Evolutionary conservation across 1,139 yeast species (phyloP).

Genomic region (Debaryomyces sp.): DNA sequence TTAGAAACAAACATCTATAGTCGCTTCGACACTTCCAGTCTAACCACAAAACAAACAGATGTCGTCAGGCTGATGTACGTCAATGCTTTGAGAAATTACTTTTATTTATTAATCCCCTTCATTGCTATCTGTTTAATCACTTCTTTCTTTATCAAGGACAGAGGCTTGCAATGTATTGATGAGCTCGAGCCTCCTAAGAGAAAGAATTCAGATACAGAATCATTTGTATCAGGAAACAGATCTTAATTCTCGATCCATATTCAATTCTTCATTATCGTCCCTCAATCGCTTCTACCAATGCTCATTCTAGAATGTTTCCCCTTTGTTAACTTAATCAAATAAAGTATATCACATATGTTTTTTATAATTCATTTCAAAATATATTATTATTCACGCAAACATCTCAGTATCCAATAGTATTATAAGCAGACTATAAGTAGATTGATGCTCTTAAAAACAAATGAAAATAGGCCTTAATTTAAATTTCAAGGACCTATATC

Average conservation of each 20-base stretch:
- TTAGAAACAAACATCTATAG: conserved; percentile 22
- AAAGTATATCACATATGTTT: neutral
- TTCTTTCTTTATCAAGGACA: conserved; percentile 40
- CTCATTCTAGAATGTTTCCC: neutral
- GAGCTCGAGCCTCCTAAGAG: conserved; percentile 19
- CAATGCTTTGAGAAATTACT: conserved; percentile 39
- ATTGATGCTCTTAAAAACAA: neutral
- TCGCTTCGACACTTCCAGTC: conserved; percentile 16
- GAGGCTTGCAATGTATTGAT: conserved; percentile 46
- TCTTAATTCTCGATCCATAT: neutral
- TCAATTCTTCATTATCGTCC: neutral
- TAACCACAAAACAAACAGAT: conserved; percentile 24
- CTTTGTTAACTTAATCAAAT: neutral
- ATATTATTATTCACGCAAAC: neutral
- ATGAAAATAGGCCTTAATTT: neutral
- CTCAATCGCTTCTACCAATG: neutral
- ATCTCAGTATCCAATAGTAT: neutral
- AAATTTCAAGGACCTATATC: neutral
- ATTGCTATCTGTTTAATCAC: conserved; percentile 41
- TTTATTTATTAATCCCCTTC: conserved; percentile 45
- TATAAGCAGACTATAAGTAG: neutral
- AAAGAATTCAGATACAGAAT: conserved; percentile 9
- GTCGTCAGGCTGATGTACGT: conserved; percentile 35
- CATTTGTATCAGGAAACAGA: conserved; percentile 9
- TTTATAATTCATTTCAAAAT: neutral